Base-by-base conservation (phyloP, 495 filamentous ascomycete genomes). In the Aspergillus heteromorphus region DNA sequence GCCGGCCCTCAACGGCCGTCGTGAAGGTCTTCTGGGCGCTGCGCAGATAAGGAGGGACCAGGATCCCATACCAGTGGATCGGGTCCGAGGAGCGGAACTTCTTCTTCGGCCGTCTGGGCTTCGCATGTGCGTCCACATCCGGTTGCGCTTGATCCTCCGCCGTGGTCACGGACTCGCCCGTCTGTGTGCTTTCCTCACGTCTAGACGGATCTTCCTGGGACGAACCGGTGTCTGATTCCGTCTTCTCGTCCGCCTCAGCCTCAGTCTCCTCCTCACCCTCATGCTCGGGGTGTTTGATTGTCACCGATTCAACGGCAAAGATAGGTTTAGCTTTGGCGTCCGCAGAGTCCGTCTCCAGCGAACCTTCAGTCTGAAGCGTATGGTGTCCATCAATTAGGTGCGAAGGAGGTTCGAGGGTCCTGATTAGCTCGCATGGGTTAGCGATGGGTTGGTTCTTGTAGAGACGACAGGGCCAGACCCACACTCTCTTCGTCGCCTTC, bases 1-100 rank as follows among this genome's bases (percentile, higher is more conserved):
- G 53, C 14, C 56, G 45, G 30, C 59, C 57, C 18, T 68, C 63
- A 8, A 77, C 62, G 14, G 65, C 76, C 17, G 61, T 62, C 10
- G 63, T 72, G 47, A 81, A 81, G 19, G 65, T 70, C 34, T 59
- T 68, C 65, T 88, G 86, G 0, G 86, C 84, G 19, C 63, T 71
- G 47, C 83, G 80, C 36, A 91, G 74, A 6, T 83, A 67, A 21
- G 68, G 68, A 0, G 87, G 83, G 8, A 83, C 77, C 0, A 89
- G 68, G 31, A 89, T 77, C 5, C 87, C 87, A 64, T 86, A 89
- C 85, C 85, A 88, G 30, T 76, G 68, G 40, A 89, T 73, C 5
- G 87, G 86, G 61, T 89, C 79, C 34, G 62, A 61, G 18, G 73
- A 70, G 21, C 63, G 66, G 25, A 65, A 61, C 34, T 63, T 68